Base-by-base conservation (phyloP, 768 basidiomycete species). In the Lactarius akahatsu region DNA sequence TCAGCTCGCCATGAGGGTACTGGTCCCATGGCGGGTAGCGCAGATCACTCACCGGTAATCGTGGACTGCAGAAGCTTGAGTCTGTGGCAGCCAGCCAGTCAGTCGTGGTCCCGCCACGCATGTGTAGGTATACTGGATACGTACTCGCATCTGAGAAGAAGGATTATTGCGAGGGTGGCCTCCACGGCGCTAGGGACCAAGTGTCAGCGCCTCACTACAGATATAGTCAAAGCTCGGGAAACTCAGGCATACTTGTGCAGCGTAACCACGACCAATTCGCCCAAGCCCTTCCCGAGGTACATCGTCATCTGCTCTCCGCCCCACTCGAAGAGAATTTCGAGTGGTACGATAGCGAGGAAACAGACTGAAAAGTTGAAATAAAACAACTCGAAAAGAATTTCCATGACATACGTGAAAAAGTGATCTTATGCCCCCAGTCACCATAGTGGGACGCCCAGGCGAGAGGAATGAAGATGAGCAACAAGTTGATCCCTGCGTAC, bases 61-160 rank as follows among this genome's bases (percentile, higher is more conserved):
- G 89, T 91, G 0, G 87, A 83, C 71, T 91, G 90, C 47, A 91
- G 73, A 4, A 92, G 75, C 47, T 82, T 81, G 59, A 90, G 76
- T 64, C 88, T 89, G 52, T 30, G 41, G 28, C 20, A 41, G 63
- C 8, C 69, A 62, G 13, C 18, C 28, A 15, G 10, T 47, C 15
- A 40, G 38, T 40, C 1, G 47, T 18, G 18, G 3, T 26, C 15
- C 34, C 15, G 13, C 4, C 23, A 8, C 38, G 55, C 56, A n/a
- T 38, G 38, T 13, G 38, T 40, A 40, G 38, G 23, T 32, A n/a
- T 36, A 8, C 38, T 10, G 23, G 10, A 20, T 7, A 82, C 86
- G 76, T 70, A 89, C 86, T 90, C 85, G 84, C 88, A 88, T 75
- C 82, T 84, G n/a, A 73, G 69, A 23, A 91, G 76, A 20, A 91